Evolutionary conservation across 768 basidiomycete species (phyloP), one percentile per base, ranked within the genome.

Genomic region (Kwoniella newhampshirensis): DNA sequence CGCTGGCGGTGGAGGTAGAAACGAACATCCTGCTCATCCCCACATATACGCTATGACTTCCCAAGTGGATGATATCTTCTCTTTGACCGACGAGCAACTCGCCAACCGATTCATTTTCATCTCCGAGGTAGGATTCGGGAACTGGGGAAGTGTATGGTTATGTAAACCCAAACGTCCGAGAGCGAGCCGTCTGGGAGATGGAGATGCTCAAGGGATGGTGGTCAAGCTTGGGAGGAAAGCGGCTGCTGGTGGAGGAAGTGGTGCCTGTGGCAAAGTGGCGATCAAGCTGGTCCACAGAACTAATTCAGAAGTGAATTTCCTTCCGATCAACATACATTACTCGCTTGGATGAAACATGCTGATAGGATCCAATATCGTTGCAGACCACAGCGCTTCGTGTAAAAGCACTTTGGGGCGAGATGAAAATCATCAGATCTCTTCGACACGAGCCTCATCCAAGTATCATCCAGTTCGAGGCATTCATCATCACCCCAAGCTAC

Each of bases 391-490:
- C 90, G 4, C 91, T 91, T 15, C 84, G 94, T 50, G 88, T 99
- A 54, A 81, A 86, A 69, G 91, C 91, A 42, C 80, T 98, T 84
- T 96, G 92, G 92, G 93, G 92, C 71, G 92, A 97, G 80, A 93
- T 93, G 91, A 94, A 94, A 82, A 87, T 93, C 67, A 85, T 97
- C 57, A 82, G 88, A 65, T 80, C 85, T 11, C 85, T 97, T 76
- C 88, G 87, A 78, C 78, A 84, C 42, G 87, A 91, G 67, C 85
- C 86, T 8, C 94, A 97, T 73, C 92, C 91, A 0, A 88, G 89
- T 59, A 87, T 98, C 77, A 88, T 98, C 60, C 84, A 85, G 11
- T 97, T 98, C 77, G 86, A 92, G 69, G 87, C 88, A 3, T 97
- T 98, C 81, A 87, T 94, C 72, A 89, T 93, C 64, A 90, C 90